A percentile compares a stretch with the other conserved stretches of the same genome.
Conservation (phyloP, 108 stramenopile genomes). For the Skeletonema marinoi region DNA sequence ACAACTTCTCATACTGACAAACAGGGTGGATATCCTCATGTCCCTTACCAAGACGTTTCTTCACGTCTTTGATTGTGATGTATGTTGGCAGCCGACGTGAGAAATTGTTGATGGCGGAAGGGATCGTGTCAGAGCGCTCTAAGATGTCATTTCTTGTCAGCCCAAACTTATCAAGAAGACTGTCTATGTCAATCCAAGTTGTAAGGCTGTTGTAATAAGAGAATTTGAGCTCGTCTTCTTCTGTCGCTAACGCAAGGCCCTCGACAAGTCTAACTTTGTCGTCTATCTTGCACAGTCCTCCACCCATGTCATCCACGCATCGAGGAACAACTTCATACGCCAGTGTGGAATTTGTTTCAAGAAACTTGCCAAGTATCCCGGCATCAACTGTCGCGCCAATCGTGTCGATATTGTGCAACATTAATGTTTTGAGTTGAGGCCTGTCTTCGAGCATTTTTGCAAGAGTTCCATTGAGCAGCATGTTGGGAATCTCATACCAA, state of each 20-base stretch:
- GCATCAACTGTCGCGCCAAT: slow-evolving; percentile 65
- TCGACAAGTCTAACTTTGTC: slow-evolving; percentile 50
- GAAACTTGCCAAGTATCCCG: slow-evolving; percentile 55
- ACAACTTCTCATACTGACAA: slow-evolving; percentile 66
- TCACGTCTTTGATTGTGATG: slow-evolving; percentile 64
- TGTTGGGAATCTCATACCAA: slow-evolving; percentile 64
- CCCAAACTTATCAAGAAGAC: slow-evolving; percentile 45
- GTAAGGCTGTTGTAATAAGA: slow-evolving; percentile 66
- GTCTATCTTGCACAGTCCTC: background rate
- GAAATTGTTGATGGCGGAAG: slow-evolving; percentile 45
- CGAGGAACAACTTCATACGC: slow-evolving; percentile 66
- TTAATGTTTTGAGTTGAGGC: slow-evolving; percentile 61
- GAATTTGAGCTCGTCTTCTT: slow-evolving; percentile 64
- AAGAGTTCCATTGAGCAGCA: slow-evolving; percentile 61
- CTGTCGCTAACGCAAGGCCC: slow-evolving; percentile 56
- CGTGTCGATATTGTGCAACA: slow-evolving; percentile 73
- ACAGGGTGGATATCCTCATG: slow-evolving; percentile 67
- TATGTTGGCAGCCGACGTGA: slow-evolving; percentile 58
- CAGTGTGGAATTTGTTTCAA: slow-evolving; percentile 37
- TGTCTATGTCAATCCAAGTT: slow-evolving; percentile 65
- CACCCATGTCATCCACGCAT: slow-evolving; percentile 60
- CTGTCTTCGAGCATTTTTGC: slow-evolving; percentile 48
- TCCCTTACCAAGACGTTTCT: slow-evolving; percentile 63
- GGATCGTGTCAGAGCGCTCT: slow-evolving; percentile 30
- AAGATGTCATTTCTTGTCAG: slow-evolving; percentile 42